phyloP scores from a whole-genome alignment of 2,329 filamentous ascomycete species.

The Trichoderma harzianum region DNA sequence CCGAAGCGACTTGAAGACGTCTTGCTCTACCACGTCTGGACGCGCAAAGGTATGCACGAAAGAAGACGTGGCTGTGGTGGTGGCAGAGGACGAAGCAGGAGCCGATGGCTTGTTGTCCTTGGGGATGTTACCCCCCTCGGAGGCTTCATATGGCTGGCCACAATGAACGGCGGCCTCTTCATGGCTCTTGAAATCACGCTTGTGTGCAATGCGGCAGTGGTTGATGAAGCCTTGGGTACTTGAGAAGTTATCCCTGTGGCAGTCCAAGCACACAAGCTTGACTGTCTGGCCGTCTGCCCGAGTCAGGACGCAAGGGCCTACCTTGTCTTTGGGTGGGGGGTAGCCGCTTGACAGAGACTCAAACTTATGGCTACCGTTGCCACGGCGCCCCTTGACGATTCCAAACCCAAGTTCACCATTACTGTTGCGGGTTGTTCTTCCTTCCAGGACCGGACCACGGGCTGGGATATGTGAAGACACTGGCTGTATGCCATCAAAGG shows the following conservation, averaged over 20 bases:
- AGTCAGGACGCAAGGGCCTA: conserved; percentile 78
- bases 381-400: conserved; percentile 51
- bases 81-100: conserved; percentile 14
- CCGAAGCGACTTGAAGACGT: conserved; percentile 49
- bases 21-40: conserved; percentile 49
- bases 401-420: conserved; percentile 39
- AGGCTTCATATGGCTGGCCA: conserved; percentile 70
- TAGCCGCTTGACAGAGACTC: conserved; percentile 69
- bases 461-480: conserved; percentile 42
- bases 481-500: conserved; percentile 69
- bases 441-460: conserved; percentile 55
- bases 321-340: conserved; percentile 72
- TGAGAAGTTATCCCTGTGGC: conserved; percentile 84
- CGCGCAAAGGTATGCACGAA: conserved; percentile 36
- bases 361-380: conserved; percentile 54
- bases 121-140: conserved; percentile 20
- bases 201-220: conserved; percentile 94
- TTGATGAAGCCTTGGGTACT: conserved; percentile 99
- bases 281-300: conserved; percentile 82
- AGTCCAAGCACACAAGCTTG: conserved; percentile 86
- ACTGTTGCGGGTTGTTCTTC: conserved; percentile 76
- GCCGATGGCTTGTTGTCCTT: conserved; percentile 27
- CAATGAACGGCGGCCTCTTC: conserved; percentile 88
- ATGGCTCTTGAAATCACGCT: conserved; percentile 90
- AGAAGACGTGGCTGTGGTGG: neutral